A percentile compares a stretch with the other conserved stretches of the same genome.
Evolutionary conservation across 2,329 filamentous ascomycete genomes (phyloP).

Genomic region (Colletotrichum agaves): DNA sequence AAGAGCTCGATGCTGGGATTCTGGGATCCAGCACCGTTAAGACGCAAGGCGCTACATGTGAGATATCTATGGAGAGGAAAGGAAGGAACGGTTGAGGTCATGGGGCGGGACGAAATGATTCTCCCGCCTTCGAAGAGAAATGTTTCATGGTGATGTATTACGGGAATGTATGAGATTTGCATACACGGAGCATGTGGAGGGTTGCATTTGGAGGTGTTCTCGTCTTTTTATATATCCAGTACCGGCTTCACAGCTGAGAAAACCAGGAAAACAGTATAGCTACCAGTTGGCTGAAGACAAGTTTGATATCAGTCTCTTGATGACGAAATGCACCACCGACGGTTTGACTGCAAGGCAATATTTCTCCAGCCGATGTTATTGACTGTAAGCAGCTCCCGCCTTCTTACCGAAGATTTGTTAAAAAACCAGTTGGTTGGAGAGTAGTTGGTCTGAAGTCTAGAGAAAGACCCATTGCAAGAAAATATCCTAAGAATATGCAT

Average conservation of each 20-base stretch:
- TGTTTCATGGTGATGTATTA: background rate
- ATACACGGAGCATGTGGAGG: background rate
- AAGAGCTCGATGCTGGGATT: constrained; percentile 60
- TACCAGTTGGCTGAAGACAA: too few relatives aligned
- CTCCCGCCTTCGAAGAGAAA: constrained; percentile 28
- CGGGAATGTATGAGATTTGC: background rate
- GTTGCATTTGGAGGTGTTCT: background rate
- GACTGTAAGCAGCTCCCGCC: too few relatives aligned
- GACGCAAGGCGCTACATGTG: constrained; percentile 57
- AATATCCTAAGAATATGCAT: too few relatives aligned
- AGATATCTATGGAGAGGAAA: constrained; percentile 54
- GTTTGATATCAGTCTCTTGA: too few relatives aligned
- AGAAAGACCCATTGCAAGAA: too few relatives aligned
- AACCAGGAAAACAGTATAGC: background rate
- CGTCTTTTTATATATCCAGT: background rate
- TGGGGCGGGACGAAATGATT: constrained; percentile 48
- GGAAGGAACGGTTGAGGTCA: constrained; percentile 50
- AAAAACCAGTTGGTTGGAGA: too few relatives aligned
- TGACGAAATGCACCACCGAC: too few relatives aligned
- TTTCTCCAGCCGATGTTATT: too few relatives aligned
- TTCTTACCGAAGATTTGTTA: too few relatives aligned
- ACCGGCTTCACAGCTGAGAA: background rate
- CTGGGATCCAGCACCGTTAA: constrained; percentile 60
- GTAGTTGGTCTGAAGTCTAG: too few relatives aligned
- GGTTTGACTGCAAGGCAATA: too few relatives aligned